Conservation (phyloP, 768 basidiomycete species). For the Tephrocybe rancida region DNA sequence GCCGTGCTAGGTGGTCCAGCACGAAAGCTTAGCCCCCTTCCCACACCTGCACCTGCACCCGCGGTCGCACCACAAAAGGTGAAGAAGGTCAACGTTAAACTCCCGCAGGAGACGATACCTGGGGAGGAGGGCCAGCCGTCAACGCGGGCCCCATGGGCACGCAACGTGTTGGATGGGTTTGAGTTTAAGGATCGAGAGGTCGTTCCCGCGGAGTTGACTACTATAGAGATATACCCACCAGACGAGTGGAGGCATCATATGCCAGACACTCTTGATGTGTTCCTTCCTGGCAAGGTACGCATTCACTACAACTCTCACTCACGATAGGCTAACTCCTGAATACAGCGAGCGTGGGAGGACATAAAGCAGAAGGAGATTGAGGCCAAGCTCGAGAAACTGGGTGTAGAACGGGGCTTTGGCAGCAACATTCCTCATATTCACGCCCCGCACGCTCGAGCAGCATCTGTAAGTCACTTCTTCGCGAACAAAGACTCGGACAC, state of each 20-base stretch:
- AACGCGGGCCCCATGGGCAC: slow-evolving; percentile 59
- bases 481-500: slow-evolving; percentile 19
- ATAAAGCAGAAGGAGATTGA: slow-evolving; percentile 76
- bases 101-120: slow-evolving; percentile 68
- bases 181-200: slow-evolving; percentile 22
- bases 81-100: slow-evolving; percentile 71
- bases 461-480: slow-evolving; percentile 62
- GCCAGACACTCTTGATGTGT: slow-evolving; percentile 77
- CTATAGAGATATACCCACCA: slow-evolving; percentile 63
- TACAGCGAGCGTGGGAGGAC: slow-evolving; percentile 72
- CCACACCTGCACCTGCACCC: slow-evolving; percentile 32
- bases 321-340: slow-evolving; percentile 8
- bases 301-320: slow-evolving; percentile 2
- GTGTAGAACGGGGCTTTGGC: slow-evolving; percentile 69
- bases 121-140: slow-evolving; percentile 42
- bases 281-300: slow-evolving; percentile 78
- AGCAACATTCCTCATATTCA: slow-evolving; percentile 61
- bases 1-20: slow-evolving; percentile 80
- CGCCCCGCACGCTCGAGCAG: slow-evolving; percentile 80
- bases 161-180: slow-evolving; percentile 47
- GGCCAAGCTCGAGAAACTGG: slow-evolving; percentile 78
- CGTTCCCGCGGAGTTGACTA: slow-evolving; percentile 33
- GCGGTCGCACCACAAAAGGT: slow-evolving; percentile 43
- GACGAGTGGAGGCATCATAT: slow-evolving; percentile 59
- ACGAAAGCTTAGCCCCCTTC: slow-evolving; percentile 73